These are phyloP conservation scores for Ophiostoma sp. DNA, from an alignment of 2,329 filamentous ascomycete species.

Conservation along the genomic window DNA sequence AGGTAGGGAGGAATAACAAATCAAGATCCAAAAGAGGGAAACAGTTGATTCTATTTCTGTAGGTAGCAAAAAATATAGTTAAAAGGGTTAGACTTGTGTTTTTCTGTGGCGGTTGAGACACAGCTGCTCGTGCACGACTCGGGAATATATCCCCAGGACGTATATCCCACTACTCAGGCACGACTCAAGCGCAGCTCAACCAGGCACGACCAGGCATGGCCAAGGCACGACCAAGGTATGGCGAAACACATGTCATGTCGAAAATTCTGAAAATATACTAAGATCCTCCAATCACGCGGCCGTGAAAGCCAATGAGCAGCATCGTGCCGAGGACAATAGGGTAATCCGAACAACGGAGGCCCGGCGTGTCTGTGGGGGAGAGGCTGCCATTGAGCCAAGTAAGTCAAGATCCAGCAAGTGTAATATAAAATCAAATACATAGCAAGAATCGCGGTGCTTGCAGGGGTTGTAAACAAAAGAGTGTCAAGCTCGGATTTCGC, in stretches of 20 bases:
- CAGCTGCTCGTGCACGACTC: not conserved
- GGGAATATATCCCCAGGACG: not conserved
- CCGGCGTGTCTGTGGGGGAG: not conserved
- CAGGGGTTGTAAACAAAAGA: conserved; percentile 10
- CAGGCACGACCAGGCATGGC: not conserved
- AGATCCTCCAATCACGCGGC: not conserved
- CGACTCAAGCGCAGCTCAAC: not conserved
- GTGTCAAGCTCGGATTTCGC: conserved; percentile 7
- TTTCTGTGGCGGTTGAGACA: not conserved
- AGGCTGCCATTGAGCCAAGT: not conserved
- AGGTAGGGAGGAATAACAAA: not conserved
- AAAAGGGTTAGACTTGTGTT: not conserved
- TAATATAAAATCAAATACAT: conserved; percentile 1
- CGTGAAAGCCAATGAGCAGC: not conserved
- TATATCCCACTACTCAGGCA: not conserved
- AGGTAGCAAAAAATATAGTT: not conserved
- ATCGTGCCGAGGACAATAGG: not conserved
- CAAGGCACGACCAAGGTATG: not conserved
- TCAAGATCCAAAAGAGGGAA: conserved; percentile 4
- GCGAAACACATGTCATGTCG: not conserved
- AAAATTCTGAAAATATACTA: not conserved
- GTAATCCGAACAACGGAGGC: conserved; percentile 9
- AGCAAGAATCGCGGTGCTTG: not conserved
- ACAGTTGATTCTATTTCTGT: not conserved
- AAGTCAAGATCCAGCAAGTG: not conserved